A percentile compares a stretch with the other conserved stretches of the same genome.
These are phyloP conservation scores for Phylloporus rhodoxanthus DNA, from an alignment of 768 basidiomycete species.

Conservation along the genomic window DNA sequence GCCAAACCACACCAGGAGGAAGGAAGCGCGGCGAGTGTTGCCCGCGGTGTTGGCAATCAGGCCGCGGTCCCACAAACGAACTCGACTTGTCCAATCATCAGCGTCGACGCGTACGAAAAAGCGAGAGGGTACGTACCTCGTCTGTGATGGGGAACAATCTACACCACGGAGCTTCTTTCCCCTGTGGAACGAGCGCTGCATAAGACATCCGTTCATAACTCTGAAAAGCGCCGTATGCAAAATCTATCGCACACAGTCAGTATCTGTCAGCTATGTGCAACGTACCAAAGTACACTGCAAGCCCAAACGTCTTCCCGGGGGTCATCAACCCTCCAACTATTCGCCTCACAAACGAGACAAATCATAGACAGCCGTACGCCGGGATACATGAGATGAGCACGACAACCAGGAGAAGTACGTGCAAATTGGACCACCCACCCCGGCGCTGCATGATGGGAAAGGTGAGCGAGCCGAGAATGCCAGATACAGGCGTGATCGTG, in stretches of 20 bases:
- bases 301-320: slow-evolving; percentile 76
- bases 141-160: slow-evolving; percentile 75
- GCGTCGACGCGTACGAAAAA: background rate
- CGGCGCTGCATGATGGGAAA: slow-evolving; percentile 72
- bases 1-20: slow-evolving; percentile 79
- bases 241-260: slow-evolving; percentile 33
- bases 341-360: slow-evolving; percentile 50
- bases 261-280: background rate
- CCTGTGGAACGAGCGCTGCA: slow-evolving; percentile 78
- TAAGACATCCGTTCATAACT: slow-evolving; percentile 84
- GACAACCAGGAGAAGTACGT: slow-evolving; percentile 60
- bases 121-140: no score
- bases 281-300: slow-evolving; percentile 77
- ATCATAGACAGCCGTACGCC: slow-evolving; percentile 77
- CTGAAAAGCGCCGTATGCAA: slow-evolving; percentile 87
- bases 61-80: slow-evolving; percentile 82
- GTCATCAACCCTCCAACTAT: slow-evolving; percentile 72
- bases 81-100: slow-evolving; percentile 51
- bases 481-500: slow-evolving; percentile 64
- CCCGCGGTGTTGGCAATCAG: slow-evolving; percentile 84
- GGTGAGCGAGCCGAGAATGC: slow-evolving; percentile 78
- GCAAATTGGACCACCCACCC: slow-evolving; percentile 59
- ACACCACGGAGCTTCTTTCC: slow-evolving; percentile 89
- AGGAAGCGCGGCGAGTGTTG: slow-evolving; percentile 87
- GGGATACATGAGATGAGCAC: slow-evolving; percentile 62